These are phyloP conservation scores for Acanthamoeba healyi DNA, from an alignment of 208 protist genomes.

Conservation along the genomic window DNA sequence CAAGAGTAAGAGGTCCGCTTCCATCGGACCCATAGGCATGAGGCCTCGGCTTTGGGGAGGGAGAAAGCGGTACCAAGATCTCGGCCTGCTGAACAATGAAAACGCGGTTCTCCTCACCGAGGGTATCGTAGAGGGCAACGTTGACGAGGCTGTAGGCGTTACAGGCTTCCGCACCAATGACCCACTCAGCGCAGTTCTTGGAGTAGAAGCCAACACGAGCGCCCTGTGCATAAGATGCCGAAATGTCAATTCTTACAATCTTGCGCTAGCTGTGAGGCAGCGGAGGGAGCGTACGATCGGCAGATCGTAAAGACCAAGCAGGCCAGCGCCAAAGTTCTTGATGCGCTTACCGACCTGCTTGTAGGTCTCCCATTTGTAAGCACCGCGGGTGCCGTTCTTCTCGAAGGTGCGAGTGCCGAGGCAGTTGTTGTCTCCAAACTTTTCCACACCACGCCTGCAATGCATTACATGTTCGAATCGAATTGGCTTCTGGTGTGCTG, in stretches of 20 bases:
- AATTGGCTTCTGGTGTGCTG: neutral
- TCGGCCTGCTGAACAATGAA: conserved; percentile 88
- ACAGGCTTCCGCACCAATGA: conserved; percentile 78
- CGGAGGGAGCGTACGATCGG: neutral
- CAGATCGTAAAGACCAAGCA: conserved; percentile 54
- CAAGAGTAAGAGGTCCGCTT: no score
- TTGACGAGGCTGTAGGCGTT: conserved; percentile 74
- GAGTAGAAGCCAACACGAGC: conserved; percentile 80
- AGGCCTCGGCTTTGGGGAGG: neutral
- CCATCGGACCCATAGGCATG: no score
- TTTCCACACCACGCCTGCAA: conserved; percentile 13
- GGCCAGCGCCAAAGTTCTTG: conserved; percentile 59
- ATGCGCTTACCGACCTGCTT: conserved; percentile 72
- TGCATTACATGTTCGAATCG: neutral
- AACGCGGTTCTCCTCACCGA: conserved; percentile 83
- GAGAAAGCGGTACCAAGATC: conserved; percentile 17
- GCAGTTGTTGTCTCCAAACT: conserved; percentile 65
- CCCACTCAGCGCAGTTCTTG: conserved; percentile 86
- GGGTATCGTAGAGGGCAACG: conserved; percentile 87
- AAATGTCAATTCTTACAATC: neutral
- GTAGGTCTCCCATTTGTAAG: conserved; percentile 68
- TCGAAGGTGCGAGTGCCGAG: conserved; percentile 62
- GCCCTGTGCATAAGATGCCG: neutral
- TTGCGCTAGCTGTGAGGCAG: neutral
- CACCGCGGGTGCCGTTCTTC: conserved; percentile 39